Conservation (phyloP, 2,329 filamentous ascomycete species). For the Sporothrix schenckii region DNA sequence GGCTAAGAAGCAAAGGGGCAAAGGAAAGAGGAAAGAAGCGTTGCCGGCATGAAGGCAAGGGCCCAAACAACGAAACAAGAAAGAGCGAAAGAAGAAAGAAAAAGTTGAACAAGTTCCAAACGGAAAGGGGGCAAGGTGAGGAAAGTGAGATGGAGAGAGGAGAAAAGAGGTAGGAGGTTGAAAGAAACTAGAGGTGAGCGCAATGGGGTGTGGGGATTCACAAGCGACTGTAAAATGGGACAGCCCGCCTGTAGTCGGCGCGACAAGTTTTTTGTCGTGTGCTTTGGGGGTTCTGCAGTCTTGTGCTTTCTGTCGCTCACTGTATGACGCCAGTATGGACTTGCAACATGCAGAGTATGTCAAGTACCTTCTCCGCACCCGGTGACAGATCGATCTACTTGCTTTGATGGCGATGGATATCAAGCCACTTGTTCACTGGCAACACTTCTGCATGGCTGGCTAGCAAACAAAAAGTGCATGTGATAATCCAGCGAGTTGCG, state of each 20-base stretch:
- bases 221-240: background rate
- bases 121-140: background rate
- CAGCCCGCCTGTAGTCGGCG: background rate
- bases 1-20: background rate
- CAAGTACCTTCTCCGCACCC: constrained; percentile 1
- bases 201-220: background rate
- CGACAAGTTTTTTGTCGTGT: background rate
- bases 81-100: constrained; percentile 7
- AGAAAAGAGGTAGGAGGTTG: constrained; percentile 1
- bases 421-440: constrained; percentile 4
- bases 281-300: background rate
- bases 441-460: background rate
- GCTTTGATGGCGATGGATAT: background rate
- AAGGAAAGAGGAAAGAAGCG: background rate
- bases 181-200: constrained; percentile 1
- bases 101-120: background rate
- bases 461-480: background rate
- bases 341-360: no score
- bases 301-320: background rate
- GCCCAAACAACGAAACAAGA: background rate
- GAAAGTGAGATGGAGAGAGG: background rate
- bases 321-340: background rate
- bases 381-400: background rate
- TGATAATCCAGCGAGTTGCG: background rate
- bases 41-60: background rate